Evolutionary conservation across 2,329 filamentous ascomycete genomes (phyloP).

Genomic region (Penicillium sp.): DNA sequence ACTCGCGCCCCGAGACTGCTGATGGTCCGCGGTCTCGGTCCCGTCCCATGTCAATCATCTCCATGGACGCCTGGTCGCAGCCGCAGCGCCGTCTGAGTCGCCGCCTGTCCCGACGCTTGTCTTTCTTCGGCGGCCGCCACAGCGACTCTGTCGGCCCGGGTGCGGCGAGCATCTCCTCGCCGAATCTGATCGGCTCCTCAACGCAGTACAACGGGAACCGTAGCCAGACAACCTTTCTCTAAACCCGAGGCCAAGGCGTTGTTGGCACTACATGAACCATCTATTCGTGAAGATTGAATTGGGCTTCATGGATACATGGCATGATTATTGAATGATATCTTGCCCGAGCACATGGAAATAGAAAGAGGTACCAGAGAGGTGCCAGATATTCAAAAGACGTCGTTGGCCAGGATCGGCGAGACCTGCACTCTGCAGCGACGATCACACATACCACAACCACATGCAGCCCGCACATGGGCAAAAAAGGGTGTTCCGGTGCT

Average conservation of each 20-base stretch:
- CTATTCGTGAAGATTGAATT: no score
- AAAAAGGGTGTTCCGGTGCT: constrained; percentile 3
- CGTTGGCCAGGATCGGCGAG: constrained; percentile 1
- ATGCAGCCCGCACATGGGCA: constrained; percentile 3
- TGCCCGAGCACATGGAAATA: neutral
- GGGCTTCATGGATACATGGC: no score
- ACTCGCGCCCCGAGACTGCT: constrained; percentile 14
- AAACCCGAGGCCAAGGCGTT: constrained; percentile 2
- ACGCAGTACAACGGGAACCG: constrained; percentile 21
- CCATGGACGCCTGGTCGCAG: constrained; percentile 19
- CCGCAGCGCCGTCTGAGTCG: constrained; percentile 26
- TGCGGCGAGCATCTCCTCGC: constrained; percentile 31
- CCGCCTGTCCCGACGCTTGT: constrained; percentile 24
- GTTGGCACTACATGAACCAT: no score
- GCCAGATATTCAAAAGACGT: neutral
- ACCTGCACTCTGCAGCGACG: no score
- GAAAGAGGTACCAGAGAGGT: constrained; percentile 1
- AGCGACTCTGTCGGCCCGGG: constrained; percentile 11
- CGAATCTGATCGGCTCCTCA: constrained; percentile 36
- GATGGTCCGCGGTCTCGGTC: constrained; percentile 18
- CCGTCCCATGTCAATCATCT: constrained; percentile 29
- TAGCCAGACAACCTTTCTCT: constrained; percentile 17
- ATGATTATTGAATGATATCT: no score
- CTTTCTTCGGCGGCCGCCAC: constrained; percentile 25
- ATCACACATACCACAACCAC: constrained; percentile 5